These are phyloP conservation scores for Corchorus olitorius DNA, from an alignment of 345 rosid species.

Conservation along the genomic window DNA sequence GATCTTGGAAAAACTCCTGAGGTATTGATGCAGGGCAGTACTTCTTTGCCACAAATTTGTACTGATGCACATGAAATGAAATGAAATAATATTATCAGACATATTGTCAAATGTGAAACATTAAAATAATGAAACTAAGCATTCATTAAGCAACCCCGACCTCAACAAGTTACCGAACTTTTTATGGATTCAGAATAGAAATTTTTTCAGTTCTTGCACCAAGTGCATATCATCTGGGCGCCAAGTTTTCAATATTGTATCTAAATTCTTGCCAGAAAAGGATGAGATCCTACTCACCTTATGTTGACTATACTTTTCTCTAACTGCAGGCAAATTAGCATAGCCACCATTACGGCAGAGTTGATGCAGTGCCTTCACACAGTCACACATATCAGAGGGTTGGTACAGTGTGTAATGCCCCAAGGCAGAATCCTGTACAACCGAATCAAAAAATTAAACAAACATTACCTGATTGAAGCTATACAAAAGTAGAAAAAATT, in stretches of 20 bases:
- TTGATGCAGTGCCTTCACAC: conserved; percentile 33
- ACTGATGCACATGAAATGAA: conserved; percentile 42
- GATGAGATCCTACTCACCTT: conserved; percentile 26
- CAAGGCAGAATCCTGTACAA: conserved; percentile 28
- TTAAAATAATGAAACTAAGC: not conserved
- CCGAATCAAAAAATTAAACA: not conserved
- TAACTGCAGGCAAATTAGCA: conserved; percentile 29
- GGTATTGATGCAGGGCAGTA: conserved; percentile 72
- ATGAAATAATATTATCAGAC: not conserved
- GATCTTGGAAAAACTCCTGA: conserved; percentile 54
- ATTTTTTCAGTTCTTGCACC: not conserved
- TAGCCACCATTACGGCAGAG: conserved; percentile 22
- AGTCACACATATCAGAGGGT: conserved; percentile 29
- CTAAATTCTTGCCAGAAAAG: not conserved
- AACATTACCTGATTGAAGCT: not conserved
- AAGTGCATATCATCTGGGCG: not conserved
- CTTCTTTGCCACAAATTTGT: conserved; percentile 86
- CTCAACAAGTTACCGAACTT: not conserved
- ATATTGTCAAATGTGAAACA: not conserved
- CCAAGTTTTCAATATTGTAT: not conserved
- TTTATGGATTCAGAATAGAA: not conserved
- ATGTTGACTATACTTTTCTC: conserved; percentile 39
- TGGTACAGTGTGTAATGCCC: conserved; percentile 33
- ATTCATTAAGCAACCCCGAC: not conserved
- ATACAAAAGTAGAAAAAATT: not conserved